Evolutionary conservation across 1,284 basidiomycete species (phyloP).

Genomic region (Ustilago tritici): DNA sequence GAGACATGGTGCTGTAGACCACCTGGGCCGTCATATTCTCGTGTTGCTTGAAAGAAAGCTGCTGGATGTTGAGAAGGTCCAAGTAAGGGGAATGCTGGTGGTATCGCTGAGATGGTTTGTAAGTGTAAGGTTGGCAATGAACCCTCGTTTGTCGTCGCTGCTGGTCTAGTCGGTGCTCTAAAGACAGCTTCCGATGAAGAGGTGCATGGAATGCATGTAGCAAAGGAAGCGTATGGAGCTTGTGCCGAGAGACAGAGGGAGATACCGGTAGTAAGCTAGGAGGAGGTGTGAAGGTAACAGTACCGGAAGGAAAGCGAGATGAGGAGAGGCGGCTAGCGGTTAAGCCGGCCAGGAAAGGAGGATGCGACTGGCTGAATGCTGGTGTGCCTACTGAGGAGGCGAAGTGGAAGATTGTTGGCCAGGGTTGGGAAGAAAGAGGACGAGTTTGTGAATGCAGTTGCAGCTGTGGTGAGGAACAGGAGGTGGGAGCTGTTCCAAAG

Average conservation of each 20-base stretch:
- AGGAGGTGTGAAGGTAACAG: neutral
- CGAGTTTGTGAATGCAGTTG: neutral
- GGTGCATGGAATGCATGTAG: constrained; percentile 22
- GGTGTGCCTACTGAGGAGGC: constrained; percentile 5
- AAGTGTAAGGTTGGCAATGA: too few relatives aligned
- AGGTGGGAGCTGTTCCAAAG: constrained; percentile 24
- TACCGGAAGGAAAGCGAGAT: neutral
- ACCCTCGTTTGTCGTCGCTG: too few relatives aligned
- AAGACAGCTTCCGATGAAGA: constrained; percentile 12
- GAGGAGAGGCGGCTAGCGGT: neutral
- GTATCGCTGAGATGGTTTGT: too few relatives aligned
- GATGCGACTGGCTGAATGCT: neutral
- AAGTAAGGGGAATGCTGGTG: neutral
- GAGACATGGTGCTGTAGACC: constrained; percentile 32
- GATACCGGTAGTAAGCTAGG: neutral
- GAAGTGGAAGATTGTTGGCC: neutral
- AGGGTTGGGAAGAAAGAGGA: neutral
- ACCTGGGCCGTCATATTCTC: constrained; percentile 47
- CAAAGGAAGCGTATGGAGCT: neutral
- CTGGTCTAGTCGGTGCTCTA: constrained; percentile 8
- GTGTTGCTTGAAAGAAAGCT: neutral
- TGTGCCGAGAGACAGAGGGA: neutral
- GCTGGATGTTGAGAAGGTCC: neutral
- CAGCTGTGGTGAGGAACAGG: neutral
- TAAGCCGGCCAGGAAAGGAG: neutral